Percentiles rank a stretch among this genome's conserved stretches.
These are phyloP conservation scores for Tulasnella sp. DNA, from an alignment of 768 basidiomycete species.

Conservation along the genomic window DNA sequence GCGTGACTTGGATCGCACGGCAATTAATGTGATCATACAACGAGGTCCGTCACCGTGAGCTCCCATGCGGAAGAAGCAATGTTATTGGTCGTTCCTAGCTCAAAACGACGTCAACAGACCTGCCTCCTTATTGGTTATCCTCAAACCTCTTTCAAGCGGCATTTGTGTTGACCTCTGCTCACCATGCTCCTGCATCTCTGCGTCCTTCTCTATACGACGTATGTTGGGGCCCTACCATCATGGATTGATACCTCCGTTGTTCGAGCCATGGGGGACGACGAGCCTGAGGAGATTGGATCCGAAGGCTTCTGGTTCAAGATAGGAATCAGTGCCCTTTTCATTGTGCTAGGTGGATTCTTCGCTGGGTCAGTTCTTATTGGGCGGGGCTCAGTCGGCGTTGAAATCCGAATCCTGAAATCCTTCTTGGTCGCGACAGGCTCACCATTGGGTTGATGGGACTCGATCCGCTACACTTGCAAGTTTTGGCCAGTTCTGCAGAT, in stretches of 20 bases:
- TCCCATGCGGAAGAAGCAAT: too few relatives aligned
- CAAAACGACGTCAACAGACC: too few relatives aligned
- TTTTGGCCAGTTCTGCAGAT: slow-evolving; percentile 73
- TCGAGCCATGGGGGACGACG: background rate
- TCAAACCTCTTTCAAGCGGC: too few relatives aligned
- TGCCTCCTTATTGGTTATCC: too few relatives aligned
- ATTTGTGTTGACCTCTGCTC: too few relatives aligned
- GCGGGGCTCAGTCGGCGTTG: background rate
- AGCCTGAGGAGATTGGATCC: slow-evolving; percentile 31
- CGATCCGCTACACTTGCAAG: slow-evolving; percentile 81
- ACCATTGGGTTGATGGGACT: slow-evolving; percentile 91
- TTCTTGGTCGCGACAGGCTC: slow-evolving; percentile 36
- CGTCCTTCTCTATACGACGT: too few relatives aligned
- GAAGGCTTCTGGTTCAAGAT: slow-evolving; percentile 70
- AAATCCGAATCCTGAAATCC: background rate
- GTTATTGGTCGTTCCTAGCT: too few relatives aligned
- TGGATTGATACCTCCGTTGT: background rate
- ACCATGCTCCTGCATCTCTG: too few relatives aligned
- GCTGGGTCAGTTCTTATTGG: slow-evolving; percentile 56
- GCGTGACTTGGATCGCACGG: too few relatives aligned
- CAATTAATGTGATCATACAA: too few relatives aligned
- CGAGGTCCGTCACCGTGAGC: too few relatives aligned
- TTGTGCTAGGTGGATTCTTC: slow-evolving; percentile 82
- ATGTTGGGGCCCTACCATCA: too few relatives aligned
- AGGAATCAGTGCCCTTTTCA: slow-evolving; percentile 50